Evolutionary conservation across 2,329 filamentous ascomycete genomes (phyloP).

Genomic region (Ophiostoma triangulosporum): DNA sequence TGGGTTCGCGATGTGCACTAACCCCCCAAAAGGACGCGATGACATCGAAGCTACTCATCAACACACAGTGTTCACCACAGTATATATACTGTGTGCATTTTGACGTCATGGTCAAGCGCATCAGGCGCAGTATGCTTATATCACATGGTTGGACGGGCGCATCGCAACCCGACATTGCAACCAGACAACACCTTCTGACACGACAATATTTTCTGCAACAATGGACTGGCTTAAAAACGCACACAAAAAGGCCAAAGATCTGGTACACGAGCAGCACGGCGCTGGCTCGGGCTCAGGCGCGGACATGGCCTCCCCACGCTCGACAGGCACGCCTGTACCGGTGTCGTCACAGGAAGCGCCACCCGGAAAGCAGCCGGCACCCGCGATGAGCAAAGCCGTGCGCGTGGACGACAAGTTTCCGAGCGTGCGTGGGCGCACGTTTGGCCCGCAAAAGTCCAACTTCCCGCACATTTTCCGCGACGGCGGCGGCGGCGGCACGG

Average conservation of each 20-base stretch:
- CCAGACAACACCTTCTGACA: not conserved
- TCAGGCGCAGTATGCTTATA: too few relatives aligned
- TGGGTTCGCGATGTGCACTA: too few relatives aligned
- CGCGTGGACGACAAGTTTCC: slow-evolving; percentile 4
- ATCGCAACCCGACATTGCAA: too few relatives aligned
- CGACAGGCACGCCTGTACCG: not conserved
- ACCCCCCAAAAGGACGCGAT: too few relatives aligned
- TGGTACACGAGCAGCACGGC: slow-evolving; percentile 6
- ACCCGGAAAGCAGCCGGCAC: not conserved
- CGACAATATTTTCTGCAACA: too few relatives aligned
- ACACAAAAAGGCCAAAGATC: slow-evolving; percentile 4
- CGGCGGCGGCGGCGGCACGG: slow-evolving; percentile 14
- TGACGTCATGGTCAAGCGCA: too few relatives aligned
- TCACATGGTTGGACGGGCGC: too few relatives aligned
- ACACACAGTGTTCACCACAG: too few relatives aligned
- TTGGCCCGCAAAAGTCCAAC: slow-evolving; percentile 12
- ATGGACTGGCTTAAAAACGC: slow-evolving; percentile 11
- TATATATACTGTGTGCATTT: too few relatives aligned
- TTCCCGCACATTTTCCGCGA: slow-evolving; percentile 13
- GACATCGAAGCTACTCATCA: too few relatives aligned
- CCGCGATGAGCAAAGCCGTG: not conserved
- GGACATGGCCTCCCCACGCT: not conserved
- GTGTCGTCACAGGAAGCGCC: not conserved
- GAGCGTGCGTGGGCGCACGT: slow-evolving; percentile 3
- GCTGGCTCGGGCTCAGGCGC: not conserved